Conservation (phyloP, 2,329 filamentous ascomycete species). For the Penicillium sp. region DNA sequence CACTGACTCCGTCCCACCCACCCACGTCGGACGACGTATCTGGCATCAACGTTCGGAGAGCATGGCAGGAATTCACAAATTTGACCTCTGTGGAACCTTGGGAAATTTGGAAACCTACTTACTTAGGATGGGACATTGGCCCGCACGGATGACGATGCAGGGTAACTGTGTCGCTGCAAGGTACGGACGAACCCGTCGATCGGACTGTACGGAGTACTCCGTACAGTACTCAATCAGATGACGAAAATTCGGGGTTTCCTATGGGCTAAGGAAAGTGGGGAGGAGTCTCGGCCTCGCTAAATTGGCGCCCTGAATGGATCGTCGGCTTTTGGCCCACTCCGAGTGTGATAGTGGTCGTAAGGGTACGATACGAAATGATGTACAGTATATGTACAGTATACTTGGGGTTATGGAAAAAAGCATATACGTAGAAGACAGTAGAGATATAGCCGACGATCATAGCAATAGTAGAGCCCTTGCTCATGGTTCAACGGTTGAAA, state of each 20-base stretch:
- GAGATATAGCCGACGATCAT: too few relatives aligned
- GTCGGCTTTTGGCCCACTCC: neutral
- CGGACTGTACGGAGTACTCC: neutral
- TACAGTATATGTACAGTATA: too few relatives aligned
- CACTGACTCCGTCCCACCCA: constrained; percentile 7
- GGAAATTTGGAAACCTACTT: too few relatives aligned
- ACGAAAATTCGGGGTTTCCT: neutral
- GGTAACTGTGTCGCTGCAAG: constrained; percentile 23
- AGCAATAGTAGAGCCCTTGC: constrained; percentile 2
- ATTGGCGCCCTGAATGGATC: neutral
- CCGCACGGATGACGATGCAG: constrained; percentile 21
- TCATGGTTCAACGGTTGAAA: constrained; percentile 1
- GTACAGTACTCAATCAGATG: neutral
- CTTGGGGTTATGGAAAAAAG: too few relatives aligned
- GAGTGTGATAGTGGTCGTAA: neutral
- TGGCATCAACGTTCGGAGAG: constrained; percentile 12
- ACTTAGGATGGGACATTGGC: neutral
- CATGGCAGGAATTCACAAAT: neutral
- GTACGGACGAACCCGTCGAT: constrained; percentile 28
- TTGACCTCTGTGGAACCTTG: constrained; percentile 9
- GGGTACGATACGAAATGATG: too few relatives aligned
- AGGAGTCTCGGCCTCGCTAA: neutral
- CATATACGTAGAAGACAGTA: too few relatives aligned
- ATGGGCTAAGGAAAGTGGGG: neutral
- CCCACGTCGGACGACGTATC: constrained; percentile 7